phyloP scores from a whole-genome alignment of 306 rosid genomes.

The Prunus armeniaca region DNA sequence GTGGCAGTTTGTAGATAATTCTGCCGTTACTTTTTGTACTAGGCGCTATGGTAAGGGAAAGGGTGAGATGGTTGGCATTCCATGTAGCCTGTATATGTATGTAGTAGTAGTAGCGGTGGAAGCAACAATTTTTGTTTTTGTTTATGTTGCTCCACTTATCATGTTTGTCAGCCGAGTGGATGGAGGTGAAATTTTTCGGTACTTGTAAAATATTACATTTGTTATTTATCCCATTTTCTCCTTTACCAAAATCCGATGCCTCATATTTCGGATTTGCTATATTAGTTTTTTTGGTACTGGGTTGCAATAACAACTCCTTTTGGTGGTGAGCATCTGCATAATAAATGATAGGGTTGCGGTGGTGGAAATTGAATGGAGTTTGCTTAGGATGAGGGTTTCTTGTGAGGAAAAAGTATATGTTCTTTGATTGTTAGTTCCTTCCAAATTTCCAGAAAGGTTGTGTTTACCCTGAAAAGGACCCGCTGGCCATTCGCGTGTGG shows the following conservation, averaged over 20 bases:
- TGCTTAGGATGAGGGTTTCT: no score
- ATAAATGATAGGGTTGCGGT: no score
- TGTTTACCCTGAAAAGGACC: no score
- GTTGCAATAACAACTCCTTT: not conserved
- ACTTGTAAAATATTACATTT: not conserved
- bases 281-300: not conserved
- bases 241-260: not conserved
- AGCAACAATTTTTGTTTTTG: constrained; percentile 63
- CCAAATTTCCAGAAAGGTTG: no score
- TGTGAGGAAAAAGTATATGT: no score
- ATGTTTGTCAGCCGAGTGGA: constrained; percentile 10
- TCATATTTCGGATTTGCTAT: no score
- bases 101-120: constrained; percentile 18
- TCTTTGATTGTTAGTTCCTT: no score
- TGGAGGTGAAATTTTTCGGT: constrained; percentile 13
- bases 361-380: no score
- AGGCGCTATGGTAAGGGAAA: not conserved
- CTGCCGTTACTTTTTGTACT: not conserved
- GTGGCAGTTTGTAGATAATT: constrained; percentile 27
- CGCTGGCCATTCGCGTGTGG: no score
- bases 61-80: constrained; percentile 9
- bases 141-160: constrained; percentile 37
- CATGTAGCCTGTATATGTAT: not conserved
- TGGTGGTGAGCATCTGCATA: no score
- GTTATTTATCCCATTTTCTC: not conserved